Conservation (phyloP, 495 filamentous ascomycete genomes). For the Tetracladium marchalianum region DNA sequence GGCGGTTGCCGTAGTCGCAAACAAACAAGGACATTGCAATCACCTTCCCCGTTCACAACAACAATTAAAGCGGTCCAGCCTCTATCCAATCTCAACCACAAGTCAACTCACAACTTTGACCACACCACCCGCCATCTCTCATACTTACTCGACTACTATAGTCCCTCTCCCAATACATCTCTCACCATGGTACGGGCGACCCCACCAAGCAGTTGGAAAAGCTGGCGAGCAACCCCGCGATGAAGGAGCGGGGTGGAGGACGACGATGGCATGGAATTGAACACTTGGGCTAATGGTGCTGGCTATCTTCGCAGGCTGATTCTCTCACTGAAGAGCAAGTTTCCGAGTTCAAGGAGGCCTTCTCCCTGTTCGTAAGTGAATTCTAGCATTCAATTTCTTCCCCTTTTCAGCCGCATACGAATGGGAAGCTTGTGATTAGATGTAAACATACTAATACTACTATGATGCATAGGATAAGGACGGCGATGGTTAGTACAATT, state of each 20-base stretch:
- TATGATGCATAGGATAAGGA: conserved; percentile 78
- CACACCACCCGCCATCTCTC: neutral
- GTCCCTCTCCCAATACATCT: neutral
- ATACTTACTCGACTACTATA: neutral
- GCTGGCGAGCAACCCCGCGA: neutral
- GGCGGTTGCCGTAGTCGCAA: too few species aligned
- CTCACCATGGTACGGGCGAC: conserved; percentile 8
- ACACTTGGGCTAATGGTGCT: conserved; percentile 2
- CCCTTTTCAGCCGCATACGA: conserved; percentile 2
- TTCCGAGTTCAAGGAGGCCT: conserved; percentile 99
- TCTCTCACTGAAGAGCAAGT: conserved; percentile 98
- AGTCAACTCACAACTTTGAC: neutral
- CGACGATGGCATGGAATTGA: neutral
- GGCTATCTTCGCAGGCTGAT: conserved; percentile 52
- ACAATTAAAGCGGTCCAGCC: neutral
- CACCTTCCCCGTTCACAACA: neutral
- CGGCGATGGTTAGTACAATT: conserved; percentile 82
- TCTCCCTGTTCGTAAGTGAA: conserved; percentile 94
- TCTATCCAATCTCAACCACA: neutral
- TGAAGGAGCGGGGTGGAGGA: neutral
- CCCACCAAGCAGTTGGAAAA: neutral
- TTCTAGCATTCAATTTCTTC: neutral
- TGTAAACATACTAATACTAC: conserved; percentile 5
- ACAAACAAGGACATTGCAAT: neutral
- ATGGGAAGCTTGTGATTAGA: neutral